phyloP scores from a whole-genome alignment of 192 early-diverging fungal species.

The Backusella westeae region DNA sequence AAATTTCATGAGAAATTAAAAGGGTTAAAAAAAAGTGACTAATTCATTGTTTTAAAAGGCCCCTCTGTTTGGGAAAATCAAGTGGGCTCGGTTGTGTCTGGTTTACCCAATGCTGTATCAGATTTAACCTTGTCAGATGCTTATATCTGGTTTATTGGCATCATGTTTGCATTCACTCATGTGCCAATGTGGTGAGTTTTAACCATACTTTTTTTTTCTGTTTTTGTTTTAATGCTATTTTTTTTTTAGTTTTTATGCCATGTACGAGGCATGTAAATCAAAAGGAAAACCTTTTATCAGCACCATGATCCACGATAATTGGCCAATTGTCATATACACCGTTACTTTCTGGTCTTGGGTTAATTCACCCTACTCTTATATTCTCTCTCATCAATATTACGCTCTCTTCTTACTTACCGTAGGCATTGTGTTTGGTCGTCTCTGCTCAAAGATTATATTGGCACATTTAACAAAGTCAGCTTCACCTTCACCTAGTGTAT shows the following conservation, averaged over 20 bases:
- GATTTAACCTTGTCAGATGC: slow-evolving; percentile 1
- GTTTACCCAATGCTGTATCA: background rate
- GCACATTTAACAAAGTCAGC: slow-evolving; percentile 81
- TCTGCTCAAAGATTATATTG: slow-evolving; percentile 88
- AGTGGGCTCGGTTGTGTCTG: background rate
- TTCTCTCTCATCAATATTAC: slow-evolving; percentile 66
- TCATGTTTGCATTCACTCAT: slow-evolving; percentile 33
- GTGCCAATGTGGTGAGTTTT: slow-evolving; percentile 33
- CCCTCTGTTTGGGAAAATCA: slow-evolving; percentile 5
- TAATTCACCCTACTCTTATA: slow-evolving; percentile 60
- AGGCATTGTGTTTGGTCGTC: slow-evolving; percentile 82
- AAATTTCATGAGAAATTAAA: background rate
- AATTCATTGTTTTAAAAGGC: background rate
- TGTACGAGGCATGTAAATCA: slow-evolving; percentile 42
- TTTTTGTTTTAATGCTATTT: background rate
- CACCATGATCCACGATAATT: slow-evolving; percentile 55
- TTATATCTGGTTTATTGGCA: slow-evolving; percentile 22
- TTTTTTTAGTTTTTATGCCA: slow-evolving; percentile 31
- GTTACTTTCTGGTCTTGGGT: slow-evolving; percentile 69
- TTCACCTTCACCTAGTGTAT: slow-evolving; percentile 81
- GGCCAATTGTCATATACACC: slow-evolving; percentile 61
- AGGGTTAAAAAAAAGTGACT: background rate
- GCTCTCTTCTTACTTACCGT: slow-evolving; percentile 70
- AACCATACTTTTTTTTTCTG: background rate
- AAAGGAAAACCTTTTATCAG: slow-evolving; percentile 58